These are phyloP conservation scores for Otatea glauca DNA, from an alignment of 176 grass and related monocot species.

Conservation along the genomic window DNA sequence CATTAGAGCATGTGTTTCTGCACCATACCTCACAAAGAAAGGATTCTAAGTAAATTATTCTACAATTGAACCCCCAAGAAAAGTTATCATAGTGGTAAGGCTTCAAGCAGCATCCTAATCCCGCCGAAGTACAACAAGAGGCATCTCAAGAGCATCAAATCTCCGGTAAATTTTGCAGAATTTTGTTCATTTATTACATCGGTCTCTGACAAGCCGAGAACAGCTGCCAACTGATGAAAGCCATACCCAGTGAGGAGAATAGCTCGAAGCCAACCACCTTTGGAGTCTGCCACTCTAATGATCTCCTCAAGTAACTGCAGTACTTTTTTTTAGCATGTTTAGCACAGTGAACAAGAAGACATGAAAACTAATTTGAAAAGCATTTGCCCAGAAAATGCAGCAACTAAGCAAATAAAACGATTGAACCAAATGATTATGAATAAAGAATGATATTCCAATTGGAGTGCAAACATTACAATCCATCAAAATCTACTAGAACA, in stretches of 20 bases:
- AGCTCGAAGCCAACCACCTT: slow-evolving; percentile 84
- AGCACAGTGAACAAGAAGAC: neutral
- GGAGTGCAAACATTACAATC: neutral
- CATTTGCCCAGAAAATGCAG: neutral
- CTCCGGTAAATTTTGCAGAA: neutral
- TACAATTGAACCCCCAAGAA: neutral
- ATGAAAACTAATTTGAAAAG: neutral
- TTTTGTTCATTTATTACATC: slow-evolving; percentile 8
- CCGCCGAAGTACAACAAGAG: slow-evolving; percentile 33
- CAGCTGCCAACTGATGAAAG: slow-evolving; percentile 95
- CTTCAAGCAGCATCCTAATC: slow-evolving; percentile 38
- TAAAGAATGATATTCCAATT: neutral
- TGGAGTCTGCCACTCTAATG: slow-evolving; percentile 80
- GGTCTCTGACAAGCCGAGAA: slow-evolving; percentile 97
- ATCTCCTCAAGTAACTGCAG: slow-evolving; percentile 89
- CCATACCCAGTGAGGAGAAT: slow-evolving; percentile 86
- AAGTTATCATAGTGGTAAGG: neutral
- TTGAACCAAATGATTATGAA: neutral
- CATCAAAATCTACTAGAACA: neutral
- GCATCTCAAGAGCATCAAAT: neutral
- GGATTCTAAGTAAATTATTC: slow-evolving; percentile 33
- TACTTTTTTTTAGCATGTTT: slow-evolving; percentile 22
- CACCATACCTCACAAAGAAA: neutral
- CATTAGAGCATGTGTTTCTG: slow-evolving; percentile 22
- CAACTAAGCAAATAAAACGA: neutral